Evolutionary conservation across 2,329 filamentous ascomycete genomes (phyloP).

Genomic region (Colletotrichum spaethianum): DNA sequence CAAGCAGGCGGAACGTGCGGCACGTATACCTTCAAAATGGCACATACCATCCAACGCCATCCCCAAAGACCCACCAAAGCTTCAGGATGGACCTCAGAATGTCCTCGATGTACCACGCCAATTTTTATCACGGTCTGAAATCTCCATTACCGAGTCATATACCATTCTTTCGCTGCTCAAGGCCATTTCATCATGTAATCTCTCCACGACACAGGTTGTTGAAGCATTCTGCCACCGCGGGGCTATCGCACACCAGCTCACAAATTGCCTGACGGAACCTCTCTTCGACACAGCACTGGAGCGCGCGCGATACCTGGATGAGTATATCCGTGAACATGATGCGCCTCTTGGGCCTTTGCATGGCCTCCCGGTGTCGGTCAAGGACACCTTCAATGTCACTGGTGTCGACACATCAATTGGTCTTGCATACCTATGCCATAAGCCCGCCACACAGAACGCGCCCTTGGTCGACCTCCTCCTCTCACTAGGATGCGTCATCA

Average conservation of each 20-base stretch:
- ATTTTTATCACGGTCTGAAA: conserved; percentile 18
- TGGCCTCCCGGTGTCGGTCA: conserved; percentile 70
- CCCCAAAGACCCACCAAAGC: conserved; percentile 21
- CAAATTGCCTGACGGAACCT: conserved; percentile 66
- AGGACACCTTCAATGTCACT: conserved; percentile 59
- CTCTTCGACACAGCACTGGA: conserved; percentile 64
- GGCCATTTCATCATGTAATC: neutral
- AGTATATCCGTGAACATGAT: conserved; percentile 56
- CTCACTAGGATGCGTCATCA: conserved; percentile 47
- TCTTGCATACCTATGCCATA: conserved; percentile 50
- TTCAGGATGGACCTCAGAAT: conserved; percentile 22
- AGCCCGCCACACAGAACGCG: conserved; percentile 49
- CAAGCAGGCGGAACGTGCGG: conserved; percentile 28
- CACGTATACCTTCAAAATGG: conserved; percentile 31
- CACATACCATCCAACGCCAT: conserved; percentile 1
- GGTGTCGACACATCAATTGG: conserved; percentile 63
- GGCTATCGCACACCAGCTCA: conserved; percentile 69
- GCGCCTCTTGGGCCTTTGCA: conserved; percentile 70
- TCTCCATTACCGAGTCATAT: conserved; percentile 27
- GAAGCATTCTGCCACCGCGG: conserved; percentile 35
- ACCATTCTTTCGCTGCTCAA: conserved; percentile 8
- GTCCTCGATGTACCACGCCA: conserved; percentile 18
- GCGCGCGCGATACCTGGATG: conserved; percentile 64
- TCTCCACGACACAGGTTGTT: conserved; percentile 16
- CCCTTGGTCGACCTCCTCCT: conserved; percentile 48